Base-by-base conservation (phyloP, 2,329 filamentous ascomycete species). In the Venturia nashicola region DNA sequence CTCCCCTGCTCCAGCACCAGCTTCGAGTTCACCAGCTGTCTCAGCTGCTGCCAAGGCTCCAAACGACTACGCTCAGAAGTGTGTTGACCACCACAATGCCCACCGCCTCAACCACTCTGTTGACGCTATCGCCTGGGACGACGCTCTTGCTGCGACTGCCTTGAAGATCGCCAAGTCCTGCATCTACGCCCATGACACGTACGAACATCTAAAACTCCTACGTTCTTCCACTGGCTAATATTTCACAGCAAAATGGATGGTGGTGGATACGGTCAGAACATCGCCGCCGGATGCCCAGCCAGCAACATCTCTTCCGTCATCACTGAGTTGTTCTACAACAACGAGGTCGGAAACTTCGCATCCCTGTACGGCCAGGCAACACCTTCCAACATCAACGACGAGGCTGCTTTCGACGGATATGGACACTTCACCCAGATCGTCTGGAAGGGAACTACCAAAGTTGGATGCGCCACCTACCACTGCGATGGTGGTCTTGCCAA, bases 281-380 rank as follows among this genome's bases (percentile, higher is more conserved):
- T 97, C 65, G 93, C 90, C 71, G 86, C 87, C 66, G 80, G 86
- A 68, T 80, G 83, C 66, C 71, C 75, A 2, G 73, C 77, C n/a
- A 76, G 74, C 66, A 82, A 86, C 59, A 80, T 90, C 67, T 84
- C 85, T 63, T 79, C 82, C 67, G 85, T 88, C 68, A 86, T 93
- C 72, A 90, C 86, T 71, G 83, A 93, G 73, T 80, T 87, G 77
- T 97, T 94, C 90, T 97, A 97, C 83, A 90, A 94, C 74, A 83
- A 83, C 70, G 91, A 96, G 76, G 79, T 88, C 70, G 72, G 73
- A 67, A 86, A 81, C 76, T 80, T 80, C 65, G 70, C 72, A 39
- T 74, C 77, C 62, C 79, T 76, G 72, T 94, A 88, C 71, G 87
- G 86, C 67, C 64, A 79, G 68, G 72, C 75, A 65, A 80, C 79